phyloP scores from a whole-genome alignment of 2,329 filamentous ascomycete species.

The Colletotrichum salicis region DNA sequence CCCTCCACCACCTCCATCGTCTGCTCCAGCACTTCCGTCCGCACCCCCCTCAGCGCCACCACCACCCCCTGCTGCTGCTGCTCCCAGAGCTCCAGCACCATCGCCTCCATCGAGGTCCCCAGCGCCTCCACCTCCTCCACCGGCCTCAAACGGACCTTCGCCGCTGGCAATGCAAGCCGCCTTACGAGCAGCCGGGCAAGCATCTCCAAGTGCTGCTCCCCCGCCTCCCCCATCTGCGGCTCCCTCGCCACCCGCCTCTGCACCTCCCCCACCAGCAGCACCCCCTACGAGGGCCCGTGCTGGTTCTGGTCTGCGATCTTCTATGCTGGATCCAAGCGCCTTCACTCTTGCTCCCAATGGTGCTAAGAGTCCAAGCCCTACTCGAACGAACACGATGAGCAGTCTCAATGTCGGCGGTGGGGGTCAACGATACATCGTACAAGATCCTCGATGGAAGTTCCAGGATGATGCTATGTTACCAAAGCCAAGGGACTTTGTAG shows the following conservation, averaged over 20 bases:
- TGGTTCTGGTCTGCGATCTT: slow-evolving; percentile 62
- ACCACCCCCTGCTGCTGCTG: slow-evolving; percentile 55
- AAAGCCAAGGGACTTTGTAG: slow-evolving; percentile 83
- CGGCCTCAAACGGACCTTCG: slow-evolving; percentile 46
- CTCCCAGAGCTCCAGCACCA: slow-evolving; percentile 45
- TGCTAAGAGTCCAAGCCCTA: slow-evolving; percentile 60
- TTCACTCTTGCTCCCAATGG: slow-evolving; percentile 79
- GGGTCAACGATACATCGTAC: slow-evolving; percentile 65
- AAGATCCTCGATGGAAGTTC: slow-evolving; percentile 88
- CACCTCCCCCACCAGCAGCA: slow-evolving; percentile 44
- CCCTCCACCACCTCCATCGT: slow-evolving; percentile 45
- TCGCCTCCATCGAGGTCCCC: slow-evolving; percentile 50
- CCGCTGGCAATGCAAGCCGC: slow-evolving; percentile 57
- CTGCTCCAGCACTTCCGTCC: slow-evolving; percentile 52
- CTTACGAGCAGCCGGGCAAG: slow-evolving; percentile 56
- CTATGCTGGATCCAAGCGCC: slow-evolving; percentile 78
- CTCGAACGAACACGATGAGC: slow-evolving; percentile 46
- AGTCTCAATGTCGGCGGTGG: slow-evolving; percentile 38
- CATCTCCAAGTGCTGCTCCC: slow-evolving; percentile 49
- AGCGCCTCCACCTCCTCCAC: slow-evolving; percentile 47
- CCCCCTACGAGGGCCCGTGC: slow-evolving; percentile 51
- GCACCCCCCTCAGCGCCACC: slow-evolving; percentile 53
- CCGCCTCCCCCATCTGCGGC: slow-evolving; percentile 49
- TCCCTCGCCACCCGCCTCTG: slow-evolving; percentile 54
- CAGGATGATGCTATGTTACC: slow-evolving; percentile 84